Evolutionary conservation across 2,329 filamentous ascomycete genomes (phyloP).

Genomic region (Chalaropsis ovoidea): DNA sequence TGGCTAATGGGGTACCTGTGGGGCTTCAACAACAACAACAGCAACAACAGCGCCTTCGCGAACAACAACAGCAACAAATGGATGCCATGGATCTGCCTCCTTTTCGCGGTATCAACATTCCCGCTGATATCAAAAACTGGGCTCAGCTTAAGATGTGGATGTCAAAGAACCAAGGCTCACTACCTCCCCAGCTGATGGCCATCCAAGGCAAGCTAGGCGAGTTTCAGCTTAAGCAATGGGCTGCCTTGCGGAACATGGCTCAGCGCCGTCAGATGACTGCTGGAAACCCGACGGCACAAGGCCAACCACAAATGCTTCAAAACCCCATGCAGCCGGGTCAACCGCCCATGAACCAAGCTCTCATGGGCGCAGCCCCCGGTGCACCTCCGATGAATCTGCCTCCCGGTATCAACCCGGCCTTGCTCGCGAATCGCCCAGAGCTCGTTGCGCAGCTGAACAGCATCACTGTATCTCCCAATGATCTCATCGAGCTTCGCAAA

Average conservation of each 20-base stretch:
- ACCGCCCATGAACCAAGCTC: conserved; percentile 18
- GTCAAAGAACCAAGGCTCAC: conserved; percentile 33
- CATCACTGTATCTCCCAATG: neutral
- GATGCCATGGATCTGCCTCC: conserved; percentile 41
- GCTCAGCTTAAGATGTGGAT: conserved; percentile 37
- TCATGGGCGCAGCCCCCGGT: conserved; percentile 25
- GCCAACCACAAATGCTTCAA: neutral
- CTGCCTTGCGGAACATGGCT: neutral
- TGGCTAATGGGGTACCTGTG: neutral
- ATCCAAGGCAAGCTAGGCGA: conserved; percentile 27
- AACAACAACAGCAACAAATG: conserved; percentile 31
- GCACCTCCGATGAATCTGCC: neutral
- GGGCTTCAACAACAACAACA: conserved; percentile 27
- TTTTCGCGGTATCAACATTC: conserved; percentile 32
- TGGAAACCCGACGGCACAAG: conserved; percentile 5
- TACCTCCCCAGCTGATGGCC: conserved; percentile 23
- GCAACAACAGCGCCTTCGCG: conserved; percentile 27
- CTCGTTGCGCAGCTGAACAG: conserved; percentile 5
- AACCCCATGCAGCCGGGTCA: conserved; percentile 14
- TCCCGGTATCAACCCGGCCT: neutral
- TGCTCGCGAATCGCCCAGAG: conserved; percentile 5
- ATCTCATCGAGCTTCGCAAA: neutral
- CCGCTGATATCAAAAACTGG: conserved; percentile 42
- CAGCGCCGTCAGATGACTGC: conserved; percentile 15
- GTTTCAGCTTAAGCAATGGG: conserved; percentile 29